Evolutionary conservation across 2,329 filamentous ascomycete genomes (phyloP), one percentile per base, ranked within the genome.

Genomic region (Dactylellina haptotyla): DNA sequence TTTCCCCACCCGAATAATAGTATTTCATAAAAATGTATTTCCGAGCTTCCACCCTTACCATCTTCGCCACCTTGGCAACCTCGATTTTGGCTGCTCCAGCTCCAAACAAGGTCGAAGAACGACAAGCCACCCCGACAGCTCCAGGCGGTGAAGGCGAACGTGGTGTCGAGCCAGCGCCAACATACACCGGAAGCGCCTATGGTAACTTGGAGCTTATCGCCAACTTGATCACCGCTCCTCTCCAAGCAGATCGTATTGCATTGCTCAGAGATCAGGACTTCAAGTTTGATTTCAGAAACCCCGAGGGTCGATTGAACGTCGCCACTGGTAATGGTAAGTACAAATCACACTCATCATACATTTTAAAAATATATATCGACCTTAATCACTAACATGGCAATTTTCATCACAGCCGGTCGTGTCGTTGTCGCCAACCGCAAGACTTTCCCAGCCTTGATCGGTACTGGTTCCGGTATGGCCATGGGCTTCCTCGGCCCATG

Each of bases 391-490:
- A 77, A 80, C 76, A 12, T 81, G 83, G 67, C 79, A 20, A 8
- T 9, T 26, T 30, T 53, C 16, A 37, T 39, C 20, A 54, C 80
- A 46, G 85, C 84, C 39, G 85, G 85, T 41, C 81, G 84, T 76
- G 81, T 86, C 72, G 79, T 85, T 37, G 80, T 82, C 18, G 84
- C 85, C 46, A 86, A 87, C 80, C 83, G 85, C 77, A 84, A 84
- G 79, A 84, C 83, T 34, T 87, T 87, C 80, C 86, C 86, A 1
- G 84, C 85, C 25, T 83, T 87, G 18, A 83, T 86, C 18, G 83
- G 84, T 51, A 85, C 84, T 2, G 83, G 83, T 18, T 79, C 83
- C 34, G 82, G 82, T 66, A 85, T 85, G 81, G 84, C 84, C 1
- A 79, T 87, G 5, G 85, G 84, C 41, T 83, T 84, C 76, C 79